Base-by-base conservation (phyloP, 2,329 filamentous ascomycete genomes). In the Talaromyces sp. region DNA sequence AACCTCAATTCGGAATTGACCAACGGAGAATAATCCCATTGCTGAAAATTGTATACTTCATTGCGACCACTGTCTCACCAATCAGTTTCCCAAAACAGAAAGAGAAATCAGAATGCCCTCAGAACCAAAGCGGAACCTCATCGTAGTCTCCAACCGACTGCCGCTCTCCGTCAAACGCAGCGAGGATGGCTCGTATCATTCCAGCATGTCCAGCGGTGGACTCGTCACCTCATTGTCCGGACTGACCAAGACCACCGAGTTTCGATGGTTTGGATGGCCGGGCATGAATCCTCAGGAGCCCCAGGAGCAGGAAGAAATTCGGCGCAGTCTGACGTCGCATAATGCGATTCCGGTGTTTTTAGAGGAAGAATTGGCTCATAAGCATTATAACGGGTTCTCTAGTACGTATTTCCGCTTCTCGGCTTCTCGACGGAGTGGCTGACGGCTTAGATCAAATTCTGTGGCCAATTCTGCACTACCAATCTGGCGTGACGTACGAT, bases 211-310 rank as follows among this genome's bases (percentile, higher is more conserved):
- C 50, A 96, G 93, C 11, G 93, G 93, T 62, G 93, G 93, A 12
- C 85, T 97, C 23, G 93, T 97, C 70, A 96, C 91, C 31, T 92
- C 93, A 23, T 82, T 97, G 60, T 93, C 91, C 62, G 93, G 93
- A 25, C 80, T 97, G 58, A 88, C 90, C 70, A 96, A 96, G 77
- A 89, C 90, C 4, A 96, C 91, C 21, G 90, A 87, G 69, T 96
- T 96, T 76, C 89, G 91, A 73, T 97, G 93, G 93, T 97, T 96
- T 77, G 93, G 93, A 66, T 97, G 93, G 93, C 92, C 93, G 0
- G 93, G 93, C 16, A 81, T 95, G 18, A 90, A 96, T 75, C 86
- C 96, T 0, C 90, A 91, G 44, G 90, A 95, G 63, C 82, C 85
- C 0, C 62, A 63, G 46, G 92, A 96, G 74, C 82, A 88, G 56